A percentile compares a stretch with the other conserved stretches of the same genome.
These are phyloP conservation scores for Extremus antarcticus DNA, from an alignment of 495 filamentous ascomycete species.

Conservation along the genomic window DNA sequence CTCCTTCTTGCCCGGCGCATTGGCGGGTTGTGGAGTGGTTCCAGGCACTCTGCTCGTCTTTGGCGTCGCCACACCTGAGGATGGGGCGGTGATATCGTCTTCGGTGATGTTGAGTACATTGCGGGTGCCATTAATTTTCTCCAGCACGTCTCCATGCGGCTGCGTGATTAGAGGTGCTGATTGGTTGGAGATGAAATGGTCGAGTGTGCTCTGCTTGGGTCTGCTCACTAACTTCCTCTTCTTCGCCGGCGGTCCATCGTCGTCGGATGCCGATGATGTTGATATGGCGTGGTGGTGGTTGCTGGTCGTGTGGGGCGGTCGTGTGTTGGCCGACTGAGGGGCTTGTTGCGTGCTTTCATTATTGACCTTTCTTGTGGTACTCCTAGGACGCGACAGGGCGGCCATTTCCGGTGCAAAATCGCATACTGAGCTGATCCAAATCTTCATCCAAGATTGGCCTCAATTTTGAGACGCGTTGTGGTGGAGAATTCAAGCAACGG, in stretches of 20 bases:
- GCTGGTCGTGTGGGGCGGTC: neutral
- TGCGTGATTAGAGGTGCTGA: slow-evolving; percentile 18
- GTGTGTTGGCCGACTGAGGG: neutral
- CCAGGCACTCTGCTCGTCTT: slow-evolving; percentile 1
- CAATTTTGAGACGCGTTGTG: slow-evolving; percentile 1
- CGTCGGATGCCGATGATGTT: neutral
- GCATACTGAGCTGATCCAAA: neutral
- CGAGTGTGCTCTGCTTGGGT: slow-evolving; percentile 7
- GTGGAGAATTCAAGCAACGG: neutral
- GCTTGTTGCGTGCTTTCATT: neutral
- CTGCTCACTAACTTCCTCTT: slow-evolving; percentile 7
- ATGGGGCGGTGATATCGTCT: slow-evolving; percentile 17
- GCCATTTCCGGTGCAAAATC: neutral
- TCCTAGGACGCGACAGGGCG: neutral
- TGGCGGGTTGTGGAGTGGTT: neutral
- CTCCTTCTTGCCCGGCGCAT: slow-evolving; percentile 13
- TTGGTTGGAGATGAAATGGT: slow-evolving; percentile 10
- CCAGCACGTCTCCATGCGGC: slow-evolving; percentile 25
- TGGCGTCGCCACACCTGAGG: slow-evolving; percentile 3
- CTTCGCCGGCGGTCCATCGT: slow-evolving; percentile 14
- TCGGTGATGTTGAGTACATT: slow-evolving; percentile 17
- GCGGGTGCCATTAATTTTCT: slow-evolving; percentile 28
- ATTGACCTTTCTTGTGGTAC: neutral
- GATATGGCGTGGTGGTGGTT: neutral
- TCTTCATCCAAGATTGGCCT: neutral